Percentiles rank a stretch among this genome's conserved stretches.
phyloP scores from a whole-genome alignment of 331 rosid genomes.

The Spiraea crenata region DNA sequence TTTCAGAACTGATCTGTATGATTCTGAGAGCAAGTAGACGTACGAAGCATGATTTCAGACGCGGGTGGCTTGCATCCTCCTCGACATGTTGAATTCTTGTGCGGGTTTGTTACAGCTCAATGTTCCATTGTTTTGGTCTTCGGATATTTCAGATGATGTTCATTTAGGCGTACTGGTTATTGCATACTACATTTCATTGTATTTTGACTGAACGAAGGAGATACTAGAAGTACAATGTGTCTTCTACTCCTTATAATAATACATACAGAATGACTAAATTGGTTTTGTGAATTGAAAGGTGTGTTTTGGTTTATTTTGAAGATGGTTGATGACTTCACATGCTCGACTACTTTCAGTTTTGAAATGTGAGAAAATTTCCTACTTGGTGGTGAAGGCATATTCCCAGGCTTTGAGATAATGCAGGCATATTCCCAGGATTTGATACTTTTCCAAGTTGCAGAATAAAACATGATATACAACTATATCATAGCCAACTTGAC shows the following conservation, averaged over 20 bases:
- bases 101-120: constrained; percentile 22
- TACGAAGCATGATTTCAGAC: constrained; percentile 26
- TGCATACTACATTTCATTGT: constrained; percentile 5
- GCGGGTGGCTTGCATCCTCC: constrained; percentile 3
- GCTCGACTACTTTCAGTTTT: no score
- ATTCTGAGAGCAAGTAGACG: constrained; percentile 76
- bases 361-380: no score
- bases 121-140: constrained; percentile 20
- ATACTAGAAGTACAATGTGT: neutral
- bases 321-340: neutral
- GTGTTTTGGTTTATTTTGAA: neutral
- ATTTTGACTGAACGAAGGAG: neutral
- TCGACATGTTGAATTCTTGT: constrained; percentile 16
- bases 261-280: neutral
- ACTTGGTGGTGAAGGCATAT: no score
- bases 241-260: constrained; percentile 8
- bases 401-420: no score
- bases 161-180: constrained; percentile 10
- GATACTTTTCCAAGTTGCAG: neutral
- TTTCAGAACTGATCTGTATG: constrained; percentile 77
- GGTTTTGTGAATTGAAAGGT: neutral
- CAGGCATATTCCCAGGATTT: constrained; percentile 13
- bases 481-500: constrained; percentile 3
- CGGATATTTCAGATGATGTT: constrained; percentile 23
- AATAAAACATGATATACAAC: constrained; percentile 6